Conservation (phyloP, 116 monocot genomes). For the Phalaenopsis hybrid region DNA sequence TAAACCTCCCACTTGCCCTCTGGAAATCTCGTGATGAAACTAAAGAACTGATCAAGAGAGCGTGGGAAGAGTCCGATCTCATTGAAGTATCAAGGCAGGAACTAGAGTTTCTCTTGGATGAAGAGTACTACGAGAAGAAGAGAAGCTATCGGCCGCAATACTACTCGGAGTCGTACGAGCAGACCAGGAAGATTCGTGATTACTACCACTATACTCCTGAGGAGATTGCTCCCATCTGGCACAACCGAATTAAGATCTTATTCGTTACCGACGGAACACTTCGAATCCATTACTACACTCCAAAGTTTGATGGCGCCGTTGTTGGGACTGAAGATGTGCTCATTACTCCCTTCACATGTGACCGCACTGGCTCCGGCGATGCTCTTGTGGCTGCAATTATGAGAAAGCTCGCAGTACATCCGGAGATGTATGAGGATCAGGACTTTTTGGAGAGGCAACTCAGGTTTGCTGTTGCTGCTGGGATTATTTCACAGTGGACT, state of each 20-base stretch:
- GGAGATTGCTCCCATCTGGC: constrained; percentile 78
- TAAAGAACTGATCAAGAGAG: constrained; percentile 38
- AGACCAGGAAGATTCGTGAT: constrained; percentile 56
- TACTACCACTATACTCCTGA: constrained; percentile 70
- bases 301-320: constrained; percentile 75
- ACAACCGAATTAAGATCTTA: constrained; percentile 63
- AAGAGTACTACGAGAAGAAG: constrained; percentile 61
- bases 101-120: constrained; percentile 79
- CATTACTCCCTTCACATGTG: constrained; percentile 77
- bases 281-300: constrained; percentile 82
- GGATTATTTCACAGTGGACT: constrained; percentile 91
- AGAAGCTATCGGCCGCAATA: constrained; percentile 66
- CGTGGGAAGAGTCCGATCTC: constrained; percentile 54
- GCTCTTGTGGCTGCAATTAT: constrained; percentile 77
- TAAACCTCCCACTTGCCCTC: constrained; percentile 64
- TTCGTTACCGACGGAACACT: constrained; percentile 79
- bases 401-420: constrained; percentile 60
- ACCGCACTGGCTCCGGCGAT: constrained; percentile 88
- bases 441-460: constrained; percentile 69
- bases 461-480: constrained; percentile 81
- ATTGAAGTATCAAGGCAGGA: constrained; percentile 70
- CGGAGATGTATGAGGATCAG: constrained; percentile 67
- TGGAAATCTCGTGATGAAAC: constrained; percentile 71
- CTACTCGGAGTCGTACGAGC: constrained; percentile 58
- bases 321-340: constrained; percentile 88